A percentile compares a stretch with the other conserved stretches of the same genome.
Conservation (phyloP, 306 rosid genomes). For the Inga laurina region DNA sequence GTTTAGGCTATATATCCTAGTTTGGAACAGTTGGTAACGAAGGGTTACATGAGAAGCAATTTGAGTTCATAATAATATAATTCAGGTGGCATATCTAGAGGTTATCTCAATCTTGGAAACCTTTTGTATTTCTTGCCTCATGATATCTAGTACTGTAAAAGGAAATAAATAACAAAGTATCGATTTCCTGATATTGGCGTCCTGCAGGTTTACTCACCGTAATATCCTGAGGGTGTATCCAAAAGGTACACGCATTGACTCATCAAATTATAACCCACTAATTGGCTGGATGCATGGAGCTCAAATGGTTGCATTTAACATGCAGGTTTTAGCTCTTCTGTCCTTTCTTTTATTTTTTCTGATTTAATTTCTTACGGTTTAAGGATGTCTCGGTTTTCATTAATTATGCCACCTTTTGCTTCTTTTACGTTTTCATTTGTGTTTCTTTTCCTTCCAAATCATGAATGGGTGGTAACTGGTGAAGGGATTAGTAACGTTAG, state of each 20-base stretch:
- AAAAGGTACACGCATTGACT: slow-evolving; percentile 86
- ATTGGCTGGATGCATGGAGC: slow-evolving; percentile 99
- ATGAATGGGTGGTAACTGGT: background rate
- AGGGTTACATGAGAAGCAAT: slow-evolving; percentile 8
- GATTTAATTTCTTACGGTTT: background rate
- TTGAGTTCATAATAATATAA: background rate
- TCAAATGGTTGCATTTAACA: slow-evolving; percentile 98
- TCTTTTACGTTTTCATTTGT: background rate
- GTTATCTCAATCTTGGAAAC: slow-evolving; percentile 12
- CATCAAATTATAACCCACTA: slow-evolving; percentile 95
- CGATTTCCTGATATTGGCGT: slow-evolving; percentile 30
- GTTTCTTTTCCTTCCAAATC: slow-evolving; percentile 6
- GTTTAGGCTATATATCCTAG: background rate
- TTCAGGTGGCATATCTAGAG: slow-evolving; percentile 17
- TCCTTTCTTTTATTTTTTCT: background rate
- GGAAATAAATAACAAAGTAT: slow-evolving; percentile 12
- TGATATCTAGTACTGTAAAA: background rate
- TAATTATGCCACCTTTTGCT: background rate
- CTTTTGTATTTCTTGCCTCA: background rate
- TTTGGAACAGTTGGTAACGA: background rate
- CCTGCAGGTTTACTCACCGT: slow-evolving; percentile 83
- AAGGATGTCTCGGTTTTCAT: background rate
- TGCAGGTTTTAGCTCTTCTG: slow-evolving; percentile 70
- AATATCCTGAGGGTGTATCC: slow-evolving; percentile 95
- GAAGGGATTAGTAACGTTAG: background rate